A percentile compares a stretch with the other conserved stretches of the same genome.
phyloP scores from a whole-genome alignment of 345 rosid genomes.

The Gossypium turneri region DNA sequence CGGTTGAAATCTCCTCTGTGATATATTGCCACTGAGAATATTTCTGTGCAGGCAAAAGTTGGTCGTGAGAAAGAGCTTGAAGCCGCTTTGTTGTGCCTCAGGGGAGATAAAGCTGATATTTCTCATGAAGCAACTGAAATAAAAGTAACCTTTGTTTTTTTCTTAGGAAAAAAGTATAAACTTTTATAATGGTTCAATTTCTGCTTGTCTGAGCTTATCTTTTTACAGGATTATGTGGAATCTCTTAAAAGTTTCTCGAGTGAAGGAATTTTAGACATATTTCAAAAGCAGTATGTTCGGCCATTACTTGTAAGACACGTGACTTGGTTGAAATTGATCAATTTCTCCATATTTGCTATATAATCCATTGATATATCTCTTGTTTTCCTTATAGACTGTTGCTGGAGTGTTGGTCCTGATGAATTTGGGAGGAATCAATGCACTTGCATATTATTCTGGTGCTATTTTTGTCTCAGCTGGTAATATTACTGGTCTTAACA shows the following conservation, averaged over 20 bases:
- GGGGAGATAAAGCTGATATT: conserved; percentile 27
- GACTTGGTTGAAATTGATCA: background rate
- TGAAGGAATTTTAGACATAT: background rate
- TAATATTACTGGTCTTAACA: background rate
- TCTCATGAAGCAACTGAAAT: conserved; percentile 23
- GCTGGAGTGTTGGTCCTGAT: background rate
- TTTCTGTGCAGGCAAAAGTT: conserved; percentile 24
- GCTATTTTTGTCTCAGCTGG: conserved; percentile 3
- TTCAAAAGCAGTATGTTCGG: conserved; percentile 11
- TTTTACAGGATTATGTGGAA: background rate
- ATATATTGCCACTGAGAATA: background rate
- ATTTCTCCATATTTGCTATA: background rate
- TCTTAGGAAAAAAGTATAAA: background rate
- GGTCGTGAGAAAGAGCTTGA: conserved; percentile 24
- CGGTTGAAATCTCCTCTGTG: background rate
- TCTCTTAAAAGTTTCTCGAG: background rate
- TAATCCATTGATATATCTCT: background rate
- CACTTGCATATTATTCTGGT: background rate
- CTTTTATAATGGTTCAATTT: background rate
- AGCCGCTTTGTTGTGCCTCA: conserved; percentile 17
- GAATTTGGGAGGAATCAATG: background rate
- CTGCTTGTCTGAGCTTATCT: background rate
- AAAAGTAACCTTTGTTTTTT: background rate
- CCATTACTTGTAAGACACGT: conserved; percentile 2
- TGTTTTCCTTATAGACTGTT: background rate